Conservation (phyloP, 495 filamentous ascomycete genomes). For the Parachaetomium inaequale region DNA sequence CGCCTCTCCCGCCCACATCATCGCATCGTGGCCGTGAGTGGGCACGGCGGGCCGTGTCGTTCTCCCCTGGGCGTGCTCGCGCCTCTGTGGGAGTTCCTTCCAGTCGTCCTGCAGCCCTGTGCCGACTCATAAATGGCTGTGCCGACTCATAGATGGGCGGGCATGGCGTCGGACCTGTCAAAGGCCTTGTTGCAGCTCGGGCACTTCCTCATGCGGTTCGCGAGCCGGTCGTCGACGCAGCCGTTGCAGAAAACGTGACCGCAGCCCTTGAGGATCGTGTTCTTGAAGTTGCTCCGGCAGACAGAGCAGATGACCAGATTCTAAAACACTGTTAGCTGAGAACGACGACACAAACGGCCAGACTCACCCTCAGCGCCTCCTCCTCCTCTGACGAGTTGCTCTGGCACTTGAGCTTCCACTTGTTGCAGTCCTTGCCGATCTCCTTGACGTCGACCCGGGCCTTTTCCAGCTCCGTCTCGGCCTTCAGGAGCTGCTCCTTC, state of each 20-base stretch:
- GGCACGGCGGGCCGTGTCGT: not conserved
- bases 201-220: conserved; percentile 88
- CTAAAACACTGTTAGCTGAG: conserved; percentile 51
- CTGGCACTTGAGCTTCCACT: conserved; percentile 74
- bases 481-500: conserved; percentile 51
- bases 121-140: no score
- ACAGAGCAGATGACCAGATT: conserved; percentile 84
- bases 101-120: not conserved
- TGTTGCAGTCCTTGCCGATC: conserved; percentile 70
- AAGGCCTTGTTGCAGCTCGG: conserved; percentile 89
- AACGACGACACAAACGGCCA: not conserved
- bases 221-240: conserved; percentile 81
- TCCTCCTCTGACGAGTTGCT: conserved; percentile 78
- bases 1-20: not conserved
- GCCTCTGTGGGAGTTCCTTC: not conserved
- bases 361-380: conserved; percentile 76
- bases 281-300: conserved; percentile 86
- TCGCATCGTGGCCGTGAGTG: not conserved
- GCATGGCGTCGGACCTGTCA: conserved; percentile 81
- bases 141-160: conserved; percentile 44
- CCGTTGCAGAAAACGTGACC: conserved; percentile 93
- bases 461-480: conserved; percentile 69
- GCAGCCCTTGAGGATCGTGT: conserved; percentile 86
- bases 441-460: conserved; percentile 68
- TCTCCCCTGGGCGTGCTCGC: not conserved